These are phyloP conservation scores for Metschnikowia drakensbergensis DNA, from an alignment of 805 yeast species.

Conservation along the genomic window DNA sequence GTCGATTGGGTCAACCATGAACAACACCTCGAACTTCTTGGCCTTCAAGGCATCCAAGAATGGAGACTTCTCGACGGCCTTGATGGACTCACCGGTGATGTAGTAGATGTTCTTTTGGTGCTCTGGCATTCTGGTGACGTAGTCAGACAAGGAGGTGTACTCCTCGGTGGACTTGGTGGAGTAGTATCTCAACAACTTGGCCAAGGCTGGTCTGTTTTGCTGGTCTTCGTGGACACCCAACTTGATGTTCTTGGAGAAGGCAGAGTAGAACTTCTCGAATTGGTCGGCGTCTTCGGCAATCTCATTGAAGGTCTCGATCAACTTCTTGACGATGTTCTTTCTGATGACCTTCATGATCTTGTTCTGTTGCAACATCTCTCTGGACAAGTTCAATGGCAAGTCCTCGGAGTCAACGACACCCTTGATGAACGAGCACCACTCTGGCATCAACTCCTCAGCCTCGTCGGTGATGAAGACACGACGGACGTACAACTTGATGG, in stretches of 20 bases:
- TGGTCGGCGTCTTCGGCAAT: slow-evolving; percentile 98
- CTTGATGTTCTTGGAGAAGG: slow-evolving; percentile 96
- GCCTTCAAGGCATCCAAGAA: slow-evolving; percentile 98
- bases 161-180: slow-evolving; percentile 95
- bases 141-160: slow-evolving; percentile 90
- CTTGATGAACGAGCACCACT: slow-evolving; percentile 94
- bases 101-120: slow-evolving; percentile 99
- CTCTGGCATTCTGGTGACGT: slow-evolving; percentile 99
- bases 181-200: slow-evolving; percentile 95
- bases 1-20: slow-evolving; percentile 98
- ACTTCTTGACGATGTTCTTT: slow-evolving; percentile 98
- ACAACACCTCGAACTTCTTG: slow-evolving; percentile 96
- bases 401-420: slow-evolving; percentile 99
- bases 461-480: slow-evolving; percentile 99
- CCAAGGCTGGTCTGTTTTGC: slow-evolving; percentile 93
- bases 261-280: slow-evolving; percentile 96
- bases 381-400: slow-evolving; percentile 97
- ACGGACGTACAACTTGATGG: slow-evolving; percentile 97
- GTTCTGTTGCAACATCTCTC: slow-evolving; percentile 99
- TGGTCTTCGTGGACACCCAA: slow-evolving; percentile 99
- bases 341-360: slow-evolving; percentile 98
- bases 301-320: slow-evolving; percentile 98
- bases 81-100: slow-evolving; percentile 98
- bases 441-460: slow-evolving; percentile 98
- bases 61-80: slow-evolving; percentile 98